A percentile compares a stretch with the other conserved stretches of the same genome.
Evolutionary conservation across 768 basidiomycete species (phyloP).

Genomic region (Rickenella mellea): DNA sequence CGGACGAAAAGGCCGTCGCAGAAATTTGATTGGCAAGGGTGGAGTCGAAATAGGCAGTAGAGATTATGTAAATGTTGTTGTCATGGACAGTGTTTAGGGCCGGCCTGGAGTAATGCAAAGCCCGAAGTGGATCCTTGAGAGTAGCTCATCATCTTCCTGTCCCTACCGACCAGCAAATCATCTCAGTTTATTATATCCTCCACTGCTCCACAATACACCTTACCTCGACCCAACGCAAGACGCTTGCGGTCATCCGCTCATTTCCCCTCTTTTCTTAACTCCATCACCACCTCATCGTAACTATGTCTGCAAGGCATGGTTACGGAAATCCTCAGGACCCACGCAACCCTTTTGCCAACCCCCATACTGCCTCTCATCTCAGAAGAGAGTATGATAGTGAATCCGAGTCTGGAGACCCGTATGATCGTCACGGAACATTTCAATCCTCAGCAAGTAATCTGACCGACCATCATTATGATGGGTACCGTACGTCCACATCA

Average conservation of each 20-base stretch:
- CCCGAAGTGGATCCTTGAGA: too few species aligned
- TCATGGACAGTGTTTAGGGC: too few species aligned
- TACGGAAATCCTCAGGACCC: slow-evolving; percentile 20
- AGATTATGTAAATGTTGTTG: too few species aligned
- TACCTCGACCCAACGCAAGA: background rate
- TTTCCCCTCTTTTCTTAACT: background rate
- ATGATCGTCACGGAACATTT: slow-evolving; percentile 12
- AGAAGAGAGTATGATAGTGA: slow-evolving; percentile 18
- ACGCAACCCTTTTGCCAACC: slow-evolving; percentile 18
- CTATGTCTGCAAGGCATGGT: slow-evolving; percentile 26
- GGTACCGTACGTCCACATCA: slow-evolving; percentile 12
- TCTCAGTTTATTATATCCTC: too few species aligned
- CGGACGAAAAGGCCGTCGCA: too few species aligned
- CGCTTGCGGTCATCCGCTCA: background rate
- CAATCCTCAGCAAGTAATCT: slow-evolving; percentile 14
- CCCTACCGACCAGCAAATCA: too few species aligned
- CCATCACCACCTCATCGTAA: background rate
- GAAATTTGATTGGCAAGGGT: too few species aligned
- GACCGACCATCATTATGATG: slow-evolving; percentile 14
- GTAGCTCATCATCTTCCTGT: too few species aligned
- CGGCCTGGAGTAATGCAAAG: too few species aligned
- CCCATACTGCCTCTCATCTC: slow-evolving; percentile 16
- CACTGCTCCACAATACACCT: background rate
- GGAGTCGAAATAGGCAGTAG: too few species aligned
- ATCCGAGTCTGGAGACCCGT: slow-evolving; percentile 14